Conservation (phyloP, 345 rosid species). For the Cardamine occulta region DNA sequence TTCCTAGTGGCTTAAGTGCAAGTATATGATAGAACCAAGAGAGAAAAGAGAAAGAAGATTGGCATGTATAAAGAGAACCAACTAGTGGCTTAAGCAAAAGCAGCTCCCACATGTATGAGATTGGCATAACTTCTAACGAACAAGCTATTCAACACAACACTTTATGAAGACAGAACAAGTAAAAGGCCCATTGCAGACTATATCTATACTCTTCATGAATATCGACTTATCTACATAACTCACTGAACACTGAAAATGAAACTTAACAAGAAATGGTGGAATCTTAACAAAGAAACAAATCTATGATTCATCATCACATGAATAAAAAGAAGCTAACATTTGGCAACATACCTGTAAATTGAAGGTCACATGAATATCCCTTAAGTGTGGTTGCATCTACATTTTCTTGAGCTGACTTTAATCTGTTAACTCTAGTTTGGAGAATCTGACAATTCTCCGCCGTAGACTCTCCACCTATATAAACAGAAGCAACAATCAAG, state of each 20-base stretch:
- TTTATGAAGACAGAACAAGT: neutral
- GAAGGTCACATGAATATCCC: conserved; percentile 77
- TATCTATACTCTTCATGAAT: conserved; percentile 19
- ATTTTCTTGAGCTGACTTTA: conserved; percentile 64
- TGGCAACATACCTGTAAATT: conserved; percentile 38
- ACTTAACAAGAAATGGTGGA: neutral
- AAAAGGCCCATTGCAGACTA: neutral
- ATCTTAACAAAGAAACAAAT: neutral
- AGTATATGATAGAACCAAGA: conserved; percentile 7
- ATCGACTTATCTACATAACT: neutral
- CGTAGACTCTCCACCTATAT: conserved; percentile 80
- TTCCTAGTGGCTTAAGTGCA: conserved; percentile 35
- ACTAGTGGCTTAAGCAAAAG: conserved; percentile 30
- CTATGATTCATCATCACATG: neutral
- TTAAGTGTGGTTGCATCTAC: conserved; percentile 57
- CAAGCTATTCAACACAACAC: conserved; percentile 20
- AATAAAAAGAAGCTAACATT: neutral
- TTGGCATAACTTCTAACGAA: conserved; percentile 8
- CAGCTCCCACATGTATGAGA: conserved; percentile 33
- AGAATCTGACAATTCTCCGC: conserved; percentile 87
- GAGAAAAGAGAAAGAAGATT: conserved; percentile 17
- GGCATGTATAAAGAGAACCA: too few species aligned
- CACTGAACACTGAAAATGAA: conserved; percentile 7
- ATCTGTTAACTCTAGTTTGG: conserved; percentile 84
- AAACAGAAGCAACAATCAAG: conserved; percentile 1